Percentiles rank a stretch among this genome's conserved stretches.
Evolutionary conservation across 1,284 basidiomycete species (phyloP).

Genomic region (Athelia psychrophila): DNA sequence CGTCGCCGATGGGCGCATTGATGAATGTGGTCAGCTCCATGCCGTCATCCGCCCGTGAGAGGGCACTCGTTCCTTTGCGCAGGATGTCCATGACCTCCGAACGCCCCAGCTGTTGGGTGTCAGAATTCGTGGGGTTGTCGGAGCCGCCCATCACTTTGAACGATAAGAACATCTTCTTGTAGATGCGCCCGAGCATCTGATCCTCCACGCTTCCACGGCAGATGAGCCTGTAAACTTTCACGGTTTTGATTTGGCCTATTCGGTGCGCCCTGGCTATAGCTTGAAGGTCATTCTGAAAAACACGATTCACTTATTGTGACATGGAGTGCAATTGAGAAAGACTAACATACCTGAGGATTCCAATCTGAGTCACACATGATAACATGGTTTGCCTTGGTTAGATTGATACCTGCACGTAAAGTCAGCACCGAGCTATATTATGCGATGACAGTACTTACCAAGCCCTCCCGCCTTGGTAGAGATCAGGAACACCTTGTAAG

Average conservation of each 20-base stretch:
- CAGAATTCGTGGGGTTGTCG: conserved; percentile 18
- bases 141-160: conserved; percentile 52
- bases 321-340: neutral
- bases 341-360: conserved; percentile 57
- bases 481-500: conserved; percentile 79
- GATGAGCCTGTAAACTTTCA: conserved; percentile 60
- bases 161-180: conserved; percentile 61
- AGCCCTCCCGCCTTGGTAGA: conserved; percentile 88
- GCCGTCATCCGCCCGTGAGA: conserved; percentile 33
- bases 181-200: conserved; percentile 61
- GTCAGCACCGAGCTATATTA: neutral
- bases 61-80: conserved; percentile 52
- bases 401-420: conserved; percentile 58
- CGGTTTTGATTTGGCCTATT: conserved; percentile 78
- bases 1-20: conserved; percentile 36
- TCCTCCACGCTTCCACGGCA: conserved; percentile 62
- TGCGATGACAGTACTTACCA: conserved; percentile 43
- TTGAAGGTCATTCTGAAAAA: conserved; percentile 72
- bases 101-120: conserved; percentile 26
- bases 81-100: conserved; percentile 53
- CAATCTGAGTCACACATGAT: conserved; percentile 76
- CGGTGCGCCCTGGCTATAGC: conserved; percentile 85
- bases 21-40: conserved; percentile 42
- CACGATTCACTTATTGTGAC: neutral
- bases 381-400: conserved; percentile 81